Base-by-base conservation (phyloP, 768 basidiomycete species). In the Hemileccinum impolitum region DNA sequence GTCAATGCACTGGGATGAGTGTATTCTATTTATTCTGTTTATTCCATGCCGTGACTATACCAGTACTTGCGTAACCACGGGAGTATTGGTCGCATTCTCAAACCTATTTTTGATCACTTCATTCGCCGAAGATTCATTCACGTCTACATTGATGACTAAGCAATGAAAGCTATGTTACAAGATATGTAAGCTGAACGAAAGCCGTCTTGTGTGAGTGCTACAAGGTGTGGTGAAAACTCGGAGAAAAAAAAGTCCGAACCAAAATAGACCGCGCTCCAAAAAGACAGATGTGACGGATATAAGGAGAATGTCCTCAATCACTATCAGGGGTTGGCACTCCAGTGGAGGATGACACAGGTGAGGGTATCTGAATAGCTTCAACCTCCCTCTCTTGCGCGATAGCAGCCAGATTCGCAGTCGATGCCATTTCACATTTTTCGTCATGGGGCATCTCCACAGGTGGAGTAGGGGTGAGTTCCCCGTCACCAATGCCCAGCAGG, bases 401-500 rank as follows among this genome's bases (percentile, higher is more conserved):
- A 30, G 75, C 74, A 11, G 80, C 79, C 52, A 80, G 79, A 32
- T 76, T 75, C n/a, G 78, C 77, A 43, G 79, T 77, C 15, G 72
- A 71, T 2, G 78, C 77, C 42, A 65, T 66, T 45, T 79, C 80
- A 52, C 71, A 81, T 26, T 61, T 70, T n/a, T 73, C 74, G 26
- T 80, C 79, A 4, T 70, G 59, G 0, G 79, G 70, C 56, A 78
- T 64, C 49, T 76, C 70, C 10, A 65, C 59, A 8, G 76, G 72
- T 44, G 78, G 75, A 44, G 69, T 75, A 40, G 75, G 71, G 21
- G 76, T 73, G 53, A 79, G 71, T 58, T 85, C 82, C 3, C 75
- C 75, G 50, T 84, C 82, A 55, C 88, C 84, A 57, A 85, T 88
- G 52, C 73, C 81, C 42, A 78, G 63, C 32, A 91, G 72, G 9